Percentiles rank a stretch among this genome's conserved stretches.
Conservation (phyloP, 2,329 filamentous ascomycete species). For the Daldinia sp. region DNA sequence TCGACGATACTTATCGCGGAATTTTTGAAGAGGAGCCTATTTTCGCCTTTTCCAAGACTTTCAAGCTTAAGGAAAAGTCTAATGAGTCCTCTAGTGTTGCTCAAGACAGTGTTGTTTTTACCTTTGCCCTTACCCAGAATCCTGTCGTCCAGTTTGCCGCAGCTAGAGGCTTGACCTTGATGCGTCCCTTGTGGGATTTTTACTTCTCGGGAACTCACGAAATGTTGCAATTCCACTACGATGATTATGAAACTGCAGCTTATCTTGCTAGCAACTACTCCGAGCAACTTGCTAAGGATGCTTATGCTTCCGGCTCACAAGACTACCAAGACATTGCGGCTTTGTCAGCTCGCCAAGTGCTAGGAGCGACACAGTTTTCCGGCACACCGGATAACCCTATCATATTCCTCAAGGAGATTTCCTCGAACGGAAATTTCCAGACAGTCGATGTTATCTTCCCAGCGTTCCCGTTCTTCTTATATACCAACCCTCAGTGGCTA, state of each 20-base stretch:
- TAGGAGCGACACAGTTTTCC: conserved; percentile 82
- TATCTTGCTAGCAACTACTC: conserved; percentile 79
- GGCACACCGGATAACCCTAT: conserved; percentile 78
- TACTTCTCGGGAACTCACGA: conserved; percentile 74
- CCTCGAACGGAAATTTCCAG: conserved; percentile 85
- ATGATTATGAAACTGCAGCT: conserved; percentile 75
- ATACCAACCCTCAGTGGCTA: conserved; percentile 84
- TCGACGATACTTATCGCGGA: conserved; percentile 74
- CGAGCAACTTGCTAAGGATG: conserved; percentile 75
- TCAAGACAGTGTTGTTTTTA: conserved; percentile 75
- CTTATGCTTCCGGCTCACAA: conserved; percentile 77
- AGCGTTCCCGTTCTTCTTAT: conserved; percentile 86
- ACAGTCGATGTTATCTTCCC: conserved; percentile 92
- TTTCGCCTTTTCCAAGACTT: conserved; percentile 80
- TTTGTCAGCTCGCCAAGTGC: conserved; percentile 81
- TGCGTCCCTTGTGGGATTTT: conserved; percentile 83
- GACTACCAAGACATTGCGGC: conserved; percentile 83
- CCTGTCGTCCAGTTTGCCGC: conserved; percentile 84
- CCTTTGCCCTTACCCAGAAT: conserved; percentile 80
- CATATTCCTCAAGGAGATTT: conserved; percentile 87
- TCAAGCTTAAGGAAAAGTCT: conserved; percentile 60
- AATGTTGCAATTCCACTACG: conserved; percentile 81
- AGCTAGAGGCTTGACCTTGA: conserved; percentile 78
- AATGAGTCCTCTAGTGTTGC: conserved; percentile 48
- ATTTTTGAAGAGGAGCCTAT: conserved; percentile 85